Evolutionary conservation across 2,329 filamentous ascomycete genomes (phyloP).

Genomic region (Cercospora beticola): DNA sequence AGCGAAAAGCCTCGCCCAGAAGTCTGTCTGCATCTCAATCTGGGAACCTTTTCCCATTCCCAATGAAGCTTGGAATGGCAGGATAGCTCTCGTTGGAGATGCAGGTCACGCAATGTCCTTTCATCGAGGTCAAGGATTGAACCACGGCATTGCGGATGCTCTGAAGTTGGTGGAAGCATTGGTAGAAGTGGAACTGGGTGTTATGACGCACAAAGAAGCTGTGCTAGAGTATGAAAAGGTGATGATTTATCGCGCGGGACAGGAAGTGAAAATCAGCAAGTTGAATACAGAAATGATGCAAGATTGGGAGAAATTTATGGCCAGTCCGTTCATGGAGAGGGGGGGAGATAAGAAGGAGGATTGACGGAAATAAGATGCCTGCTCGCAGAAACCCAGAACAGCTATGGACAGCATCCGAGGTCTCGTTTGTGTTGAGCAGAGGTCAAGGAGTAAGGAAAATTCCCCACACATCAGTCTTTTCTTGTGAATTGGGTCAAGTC

Average conservation of each 20-base stretch:
- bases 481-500: not conserved
- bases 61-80: not conserved
- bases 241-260: slow-evolving; percentile 18
- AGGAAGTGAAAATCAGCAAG: slow-evolving; percentile 11
- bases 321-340: slow-evolving; percentile 19
- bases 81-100: slow-evolving; percentile 13
- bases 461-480: no score
- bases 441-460: no score
- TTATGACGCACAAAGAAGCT: not conserved
- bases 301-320: slow-evolving; percentile 14
- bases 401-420: not conserved
- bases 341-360: slow-evolving; percentile 16
- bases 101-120: slow-evolving; percentile 19
- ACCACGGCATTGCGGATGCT: slow-evolving; percentile 17
- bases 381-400: no score
- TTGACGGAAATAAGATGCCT: not conserved
- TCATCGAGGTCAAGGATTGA: slow-evolving; percentile 18
- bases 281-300: slow-evolving; percentile 24
- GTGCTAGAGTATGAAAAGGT: slow-evolving; percentile 13
- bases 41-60: slow-evolving; percentile 6
- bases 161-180: slow-evolving; percentile 6
- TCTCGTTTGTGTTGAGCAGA: no score
- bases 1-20: no score
- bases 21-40: slow-evolving; percentile 1
- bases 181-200: not conserved